Conservation (phyloP, 106 monocot species). For the Narthecium ossifragum region DNA sequence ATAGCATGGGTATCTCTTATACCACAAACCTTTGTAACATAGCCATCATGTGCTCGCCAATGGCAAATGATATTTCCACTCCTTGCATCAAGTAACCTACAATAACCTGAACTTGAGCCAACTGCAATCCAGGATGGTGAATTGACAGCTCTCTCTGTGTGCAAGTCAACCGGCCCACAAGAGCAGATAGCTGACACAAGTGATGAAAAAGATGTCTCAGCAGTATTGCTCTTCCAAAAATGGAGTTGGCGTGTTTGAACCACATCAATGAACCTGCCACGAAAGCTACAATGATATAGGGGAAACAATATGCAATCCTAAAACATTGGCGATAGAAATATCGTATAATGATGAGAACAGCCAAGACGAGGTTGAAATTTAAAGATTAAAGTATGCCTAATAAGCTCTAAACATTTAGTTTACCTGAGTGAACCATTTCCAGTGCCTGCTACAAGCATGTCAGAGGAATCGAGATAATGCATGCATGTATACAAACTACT, state of each 20-base stretch:
- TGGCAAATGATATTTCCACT: slow-evolving; percentile 64
- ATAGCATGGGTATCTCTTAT: not conserved
- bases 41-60: slow-evolving; percentile 92
- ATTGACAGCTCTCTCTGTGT: slow-evolving; percentile 17
- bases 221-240: slow-evolving; percentile 71
- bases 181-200: slow-evolving; percentile 86
- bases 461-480: slow-evolving; percentile 58
- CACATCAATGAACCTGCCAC: slow-evolving; percentile 80
- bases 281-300: not conserved
- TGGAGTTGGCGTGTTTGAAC: slow-evolving; percentile 69
- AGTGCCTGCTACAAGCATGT: slow-evolving; percentile 77
- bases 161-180: slow-evolving; percentile 53
- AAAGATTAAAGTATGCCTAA: too few species aligned
- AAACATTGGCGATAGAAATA: not conserved
- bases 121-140: slow-evolving; percentile 56
- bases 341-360: too few species aligned
- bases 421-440: slow-evolving; percentile 96
- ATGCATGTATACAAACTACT: slow-evolving; percentile 88
- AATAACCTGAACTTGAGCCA: slow-evolving; percentile 83
- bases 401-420: too few species aligned
- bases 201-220: slow-evolving; percentile 67
- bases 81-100: slow-evolving; percentile 82
- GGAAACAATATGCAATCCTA: not conserved
- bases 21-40: slow-evolving; percentile 77
- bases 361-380: too few species aligned